Base-by-base conservation (phyloP, 1,139 yeast genomes). In the Saccharomyces hybrid region DNA sequence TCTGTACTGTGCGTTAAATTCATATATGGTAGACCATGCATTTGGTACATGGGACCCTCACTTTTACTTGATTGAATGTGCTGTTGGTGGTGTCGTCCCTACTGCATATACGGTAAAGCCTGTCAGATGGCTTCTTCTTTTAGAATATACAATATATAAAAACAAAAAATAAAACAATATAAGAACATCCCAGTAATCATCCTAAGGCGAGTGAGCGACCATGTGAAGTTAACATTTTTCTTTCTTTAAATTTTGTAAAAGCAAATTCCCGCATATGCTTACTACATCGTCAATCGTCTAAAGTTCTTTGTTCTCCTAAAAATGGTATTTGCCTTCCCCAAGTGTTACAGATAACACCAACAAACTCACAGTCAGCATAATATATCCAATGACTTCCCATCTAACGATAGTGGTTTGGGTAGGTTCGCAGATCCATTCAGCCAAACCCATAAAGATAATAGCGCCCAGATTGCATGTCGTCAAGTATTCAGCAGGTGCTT, bases 361-460 rank as follows among this genome's bases (percentile, higher is more conserved):
- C 54, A 68, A 66, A 38, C 66, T 58, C 13, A 62, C 48, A 14
- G 66, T 59, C 42, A 66, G 53, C 52, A 60, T 57, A 31, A 66
- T 55, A 55, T 65, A 66, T 19, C 69, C 67, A 29, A 66, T 60
- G 34, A 65, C 68, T 55, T 66, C 69, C 67, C 67, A 65, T 58
- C 69, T 61, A 13, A 66, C 61, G 31, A 66, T 62, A 9, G 63
- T 62, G 8, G 68, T 63, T 53, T 62, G 64, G 3, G 58, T 56
- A 16, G 67, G 65, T 53, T 65, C 68, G 38, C 59, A 55, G 29
- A 66, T 53, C 68, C 69, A 65, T 50, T 66, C 70, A 16, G 65
- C 60, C 34, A 65, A 49, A 9, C 68, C 69, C 63, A 64, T 64
- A 47, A 58, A 60, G 6, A 66, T 62, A 46, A 66, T 63, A 8